A percentile compares a stretch with the other conserved stretches of the same genome.
Conservation (phyloP, 2,329 filamentous ascomycete genomes). For the Aspergillus sergii region DNA sequence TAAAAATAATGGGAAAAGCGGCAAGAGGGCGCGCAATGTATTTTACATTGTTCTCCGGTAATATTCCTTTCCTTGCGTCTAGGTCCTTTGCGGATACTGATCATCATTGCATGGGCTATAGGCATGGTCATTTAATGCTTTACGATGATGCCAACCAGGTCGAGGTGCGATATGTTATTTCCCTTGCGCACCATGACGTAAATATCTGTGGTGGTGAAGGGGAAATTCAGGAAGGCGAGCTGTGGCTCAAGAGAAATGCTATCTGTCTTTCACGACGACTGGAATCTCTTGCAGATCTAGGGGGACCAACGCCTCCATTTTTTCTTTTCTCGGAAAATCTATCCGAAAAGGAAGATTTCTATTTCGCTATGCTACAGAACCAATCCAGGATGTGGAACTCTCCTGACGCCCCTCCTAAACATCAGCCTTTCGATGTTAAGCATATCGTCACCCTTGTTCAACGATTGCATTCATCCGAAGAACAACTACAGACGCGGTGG, state of each 20-base stretch:
- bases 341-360: conserved; percentile 97
- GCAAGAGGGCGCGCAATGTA: conserved; percentile 74
- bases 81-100: conserved; percentile 18
- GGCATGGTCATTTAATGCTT: conserved; percentile 93
- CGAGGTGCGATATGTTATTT: conserved; percentile 95
- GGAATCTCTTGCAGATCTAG: conserved; percentile 55
- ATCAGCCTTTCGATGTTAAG: conserved; percentile 77
- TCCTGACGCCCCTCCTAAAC: conserved; percentile 63
- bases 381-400: conserved; percentile 69
- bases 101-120: conserved; percentile 34
- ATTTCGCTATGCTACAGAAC: conserved; percentile 85
- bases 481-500: conserved; percentile 88
- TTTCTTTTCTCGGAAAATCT: conserved; percentile 94
- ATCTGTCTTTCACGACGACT: conserved; percentile 73
- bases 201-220: conserved; percentile 81
- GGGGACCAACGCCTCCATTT: conserved; percentile 75
- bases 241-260: conserved; percentile 94
- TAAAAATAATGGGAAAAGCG: conserved; percentile 52
- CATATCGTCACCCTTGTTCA: conserved; percentile 90
- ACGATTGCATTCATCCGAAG: conserved; percentile 85
- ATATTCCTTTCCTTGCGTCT: conserved; percentile 21
- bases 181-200: conserved; percentile 79
- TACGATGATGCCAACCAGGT: conserved; percentile 95
- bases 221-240: conserved; percentile 81
- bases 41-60: conserved; percentile 91